These are phyloP conservation scores for Candida nemodendra DNA, from an alignment of 805 yeast genomes.

Conservation along the genomic window DNA sequence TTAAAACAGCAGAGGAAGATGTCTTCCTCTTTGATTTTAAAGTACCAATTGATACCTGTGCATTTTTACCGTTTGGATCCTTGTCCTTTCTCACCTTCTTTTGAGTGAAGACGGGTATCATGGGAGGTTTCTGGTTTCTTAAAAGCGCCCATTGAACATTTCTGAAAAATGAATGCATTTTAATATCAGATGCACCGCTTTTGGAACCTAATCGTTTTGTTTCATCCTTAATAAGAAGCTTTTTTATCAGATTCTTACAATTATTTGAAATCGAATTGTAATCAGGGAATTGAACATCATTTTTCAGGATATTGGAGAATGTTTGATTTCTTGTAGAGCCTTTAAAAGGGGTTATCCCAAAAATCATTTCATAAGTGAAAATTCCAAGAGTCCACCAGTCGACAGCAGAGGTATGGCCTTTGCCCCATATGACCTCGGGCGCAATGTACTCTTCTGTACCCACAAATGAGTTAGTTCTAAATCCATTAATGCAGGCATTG, in stretches of 20 bases:
- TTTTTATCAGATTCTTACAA: slow-evolving; percentile 78
- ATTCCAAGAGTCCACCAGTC: slow-evolving; percentile 99
- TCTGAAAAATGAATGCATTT: slow-evolving; percentile 88
- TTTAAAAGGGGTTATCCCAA: slow-evolving; percentile 95
- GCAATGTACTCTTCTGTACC: slow-evolving; percentile 99
- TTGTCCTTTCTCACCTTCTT: slow-evolving; percentile 20
- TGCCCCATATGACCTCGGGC: slow-evolving; percentile 95
- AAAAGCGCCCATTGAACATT: slow-evolving; percentile 92
- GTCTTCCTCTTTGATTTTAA: slow-evolving; percentile 36
- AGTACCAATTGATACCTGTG: slow-evolving; percentile 42
- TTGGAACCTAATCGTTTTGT: slow-evolving; percentile 84
- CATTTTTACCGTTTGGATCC: slow-evolving; percentile 15
- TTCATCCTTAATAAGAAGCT: slow-evolving; percentile 86
- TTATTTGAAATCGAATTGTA: slow-evolving; percentile 54
- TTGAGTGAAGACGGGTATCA: slow-evolving; percentile 72
- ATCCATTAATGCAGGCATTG: slow-evolving; percentile 91
- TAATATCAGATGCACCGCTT: slow-evolving; percentile 93
- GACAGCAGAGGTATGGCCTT: slow-evolving; percentile 96
- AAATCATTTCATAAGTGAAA: slow-evolving; percentile 88
- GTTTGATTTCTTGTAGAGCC: slow-evolving; percentile 88
- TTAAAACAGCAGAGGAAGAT: slow-evolving; percentile 25
- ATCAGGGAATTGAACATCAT: slow-evolving; percentile 80
- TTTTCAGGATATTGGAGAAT: slow-evolving; percentile 80
- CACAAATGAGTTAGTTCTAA: slow-evolving; percentile 95
- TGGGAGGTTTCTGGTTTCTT: slow-evolving; percentile 91